Conservation (phyloP, 2,329 filamentous ascomycete genomes). For the Cladosporium sp. region DNA sequence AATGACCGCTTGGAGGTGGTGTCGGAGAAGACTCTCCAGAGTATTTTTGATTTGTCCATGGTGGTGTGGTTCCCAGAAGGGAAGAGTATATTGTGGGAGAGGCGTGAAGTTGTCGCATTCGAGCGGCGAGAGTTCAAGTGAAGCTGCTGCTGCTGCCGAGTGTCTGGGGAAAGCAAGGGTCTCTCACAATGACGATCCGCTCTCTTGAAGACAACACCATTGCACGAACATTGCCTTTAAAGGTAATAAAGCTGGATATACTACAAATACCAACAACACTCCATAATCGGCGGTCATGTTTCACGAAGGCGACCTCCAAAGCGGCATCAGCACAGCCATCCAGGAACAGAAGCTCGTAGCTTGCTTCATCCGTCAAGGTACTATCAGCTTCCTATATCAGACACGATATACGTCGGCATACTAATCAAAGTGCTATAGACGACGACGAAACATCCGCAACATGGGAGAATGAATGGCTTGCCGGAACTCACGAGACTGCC, state of each 20-base stretch:
- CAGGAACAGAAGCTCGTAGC: slow-evolving; percentile 74
- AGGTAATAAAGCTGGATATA: not conserved
- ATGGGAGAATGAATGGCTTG: slow-evolving; percentile 38
- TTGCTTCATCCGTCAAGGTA: slow-evolving; percentile 68
- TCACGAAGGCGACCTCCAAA: slow-evolving; percentile 75
- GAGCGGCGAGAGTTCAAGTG: not conserved
- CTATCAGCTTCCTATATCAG: not conserved
- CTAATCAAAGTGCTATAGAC: slow-evolving; percentile 45
- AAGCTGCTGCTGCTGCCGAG: not conserved
- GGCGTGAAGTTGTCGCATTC: slow-evolving; percentile 10
- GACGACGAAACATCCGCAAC: slow-evolving; percentile 64
- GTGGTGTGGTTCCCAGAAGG: not conserved
- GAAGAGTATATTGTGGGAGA: not conserved
- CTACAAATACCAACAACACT: not conserved
- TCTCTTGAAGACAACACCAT: not conserved
- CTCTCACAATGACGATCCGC: slow-evolving; percentile 1
- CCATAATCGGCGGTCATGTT: slow-evolving; percentile 60
- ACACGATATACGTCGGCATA: not conserved
- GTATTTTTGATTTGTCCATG: slow-evolving; percentile 26
- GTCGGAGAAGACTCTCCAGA: slow-evolving; percentile 22
- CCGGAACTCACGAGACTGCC: not conserved
- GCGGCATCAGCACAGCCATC: slow-evolving; percentile 75
- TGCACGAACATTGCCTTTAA: not conserved
- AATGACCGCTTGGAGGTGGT: slow-evolving; percentile 3
- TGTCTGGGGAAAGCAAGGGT: slow-evolving; percentile 6